phyloP scores from a whole-genome alignment of 257 asterid species.

The Solanum bukasovii region DNA sequence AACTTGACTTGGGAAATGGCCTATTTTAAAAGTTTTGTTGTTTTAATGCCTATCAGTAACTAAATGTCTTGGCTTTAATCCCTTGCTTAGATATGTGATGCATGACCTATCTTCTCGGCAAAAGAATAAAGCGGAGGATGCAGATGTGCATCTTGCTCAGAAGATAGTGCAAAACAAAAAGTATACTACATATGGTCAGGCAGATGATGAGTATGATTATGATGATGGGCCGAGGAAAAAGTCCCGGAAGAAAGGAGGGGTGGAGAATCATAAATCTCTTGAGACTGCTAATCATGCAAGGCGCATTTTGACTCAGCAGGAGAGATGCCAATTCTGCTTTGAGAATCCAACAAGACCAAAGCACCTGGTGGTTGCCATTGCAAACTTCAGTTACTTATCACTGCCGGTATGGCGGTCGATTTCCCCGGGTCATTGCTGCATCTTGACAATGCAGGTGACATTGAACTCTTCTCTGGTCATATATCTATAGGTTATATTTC shows the following conservation, averaged over 20 bases:
- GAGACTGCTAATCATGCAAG: conserved; percentile 44
- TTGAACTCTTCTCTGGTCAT: neutral
- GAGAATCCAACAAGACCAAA: conserved; percentile 83
- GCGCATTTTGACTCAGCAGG: conserved; percentile 70
- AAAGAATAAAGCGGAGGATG: conserved; percentile 76
- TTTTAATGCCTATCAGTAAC: neutral
- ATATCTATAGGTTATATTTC: neutral
- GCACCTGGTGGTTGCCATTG: conserved; percentile 80
- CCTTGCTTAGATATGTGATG: conserved; percentile 40
- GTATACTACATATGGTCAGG: conserved; percentile 47
- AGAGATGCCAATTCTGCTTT: conserved; percentile 82
- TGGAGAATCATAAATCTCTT: conserved; percentile 22
- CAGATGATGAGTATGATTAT: conserved; percentile 92
- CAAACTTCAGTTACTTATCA: conserved; percentile 71
- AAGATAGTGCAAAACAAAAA: conserved; percentile 53
- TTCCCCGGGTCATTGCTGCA: conserved; percentile 80
- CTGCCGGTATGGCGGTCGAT: conserved; percentile 72
- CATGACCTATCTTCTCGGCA: conserved; percentile 54
- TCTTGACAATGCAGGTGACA: conserved; percentile 77
- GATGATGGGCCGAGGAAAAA: conserved; percentile 74
- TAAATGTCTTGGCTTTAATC: neutral
- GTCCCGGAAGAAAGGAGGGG: conserved; percentile 48
- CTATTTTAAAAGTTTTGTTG: neutral
- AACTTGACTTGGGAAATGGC: neutral
- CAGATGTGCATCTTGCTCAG: conserved; percentile 74